Evolutionary conservation across 768 basidiomycete genomes (phyloP).

Genomic region (Tephrocybe sp.): DNA sequence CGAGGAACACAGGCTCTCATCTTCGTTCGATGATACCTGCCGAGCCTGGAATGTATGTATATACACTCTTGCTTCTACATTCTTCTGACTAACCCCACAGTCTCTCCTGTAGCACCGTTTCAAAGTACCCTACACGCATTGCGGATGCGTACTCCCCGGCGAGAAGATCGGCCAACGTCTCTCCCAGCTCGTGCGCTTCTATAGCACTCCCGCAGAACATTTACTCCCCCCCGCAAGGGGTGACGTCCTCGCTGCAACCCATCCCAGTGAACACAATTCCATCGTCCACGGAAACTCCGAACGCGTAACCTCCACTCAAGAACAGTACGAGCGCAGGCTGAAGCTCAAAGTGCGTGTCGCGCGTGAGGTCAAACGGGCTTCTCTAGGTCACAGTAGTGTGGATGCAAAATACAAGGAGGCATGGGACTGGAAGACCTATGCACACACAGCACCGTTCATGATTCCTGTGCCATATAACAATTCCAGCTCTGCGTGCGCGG

Average conservation of each 20-base stretch:
- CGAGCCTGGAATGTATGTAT: background rate
- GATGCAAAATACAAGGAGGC: background rate
- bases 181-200: slow-evolving; percentile 24
- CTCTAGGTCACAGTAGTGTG: too few relatives aligned
- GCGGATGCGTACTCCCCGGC: slow-evolving; percentile 50
- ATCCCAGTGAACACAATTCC: slow-evolving; percentile 46
- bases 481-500: too few relatives aligned
- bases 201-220: slow-evolving; percentile 22
- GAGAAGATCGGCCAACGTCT: slow-evolving; percentile 40
- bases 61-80: background rate
- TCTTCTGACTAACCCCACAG: background rate
- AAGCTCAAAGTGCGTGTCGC: background rate
- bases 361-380: background rate
- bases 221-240: slow-evolving; percentile 27
- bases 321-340: background rate
- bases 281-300: slow-evolving; percentile 18
- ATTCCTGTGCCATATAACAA: background rate
- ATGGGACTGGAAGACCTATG: background rate
- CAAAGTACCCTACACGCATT: slow-evolving; percentile 41
- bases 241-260: slow-evolving; percentile 46
- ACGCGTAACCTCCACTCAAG: slow-evolving; percentile 24
- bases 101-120: background rate
- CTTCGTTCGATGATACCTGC: background rate
- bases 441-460: background rate
- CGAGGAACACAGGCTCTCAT: background rate